Percentiles rank a stretch among this genome's conserved stretches.
Evolutionary conservation across 1,139 yeast species (phyloP).

Genomic region (Suhomyces maxii): DNA sequence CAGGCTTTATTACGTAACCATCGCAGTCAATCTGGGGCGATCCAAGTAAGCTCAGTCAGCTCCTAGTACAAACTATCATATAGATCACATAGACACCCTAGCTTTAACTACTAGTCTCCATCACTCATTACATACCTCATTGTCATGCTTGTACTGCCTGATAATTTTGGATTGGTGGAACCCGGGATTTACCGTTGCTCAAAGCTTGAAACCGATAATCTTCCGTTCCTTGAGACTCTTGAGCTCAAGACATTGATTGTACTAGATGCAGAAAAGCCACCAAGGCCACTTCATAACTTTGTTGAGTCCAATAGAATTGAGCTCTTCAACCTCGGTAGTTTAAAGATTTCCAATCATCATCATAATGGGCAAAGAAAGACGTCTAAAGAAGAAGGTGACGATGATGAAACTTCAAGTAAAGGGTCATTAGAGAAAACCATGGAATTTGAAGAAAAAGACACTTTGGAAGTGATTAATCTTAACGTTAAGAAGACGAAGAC

Average conservation of each 20-base stretch:
- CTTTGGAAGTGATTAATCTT: slow-evolving; percentile 19
- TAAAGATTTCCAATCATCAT: slow-evolving; percentile 45
- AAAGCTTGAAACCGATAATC: slow-evolving; percentile 54
- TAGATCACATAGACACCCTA: not conserved
- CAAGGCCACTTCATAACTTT: slow-evolving; percentile 50
- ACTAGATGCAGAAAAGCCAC: slow-evolving; percentile 72
- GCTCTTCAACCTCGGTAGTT: slow-evolving; percentile 46
- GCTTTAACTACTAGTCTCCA: not conserved
- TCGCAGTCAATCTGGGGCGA: not conserved
- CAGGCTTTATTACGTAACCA: not conserved
- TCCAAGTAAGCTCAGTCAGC: not conserved
- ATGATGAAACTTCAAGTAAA: slow-evolving; percentile 15
- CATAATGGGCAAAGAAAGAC: slow-evolving; percentile 18
- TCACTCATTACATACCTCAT: not conserved
- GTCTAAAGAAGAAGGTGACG: slow-evolving; percentile 14
- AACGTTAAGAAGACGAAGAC: slow-evolving; percentile 26
- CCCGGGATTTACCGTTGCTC: slow-evolving; percentile 66
- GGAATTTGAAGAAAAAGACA: slow-evolving; percentile 9
- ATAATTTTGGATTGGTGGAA: slow-evolving; percentile 75
- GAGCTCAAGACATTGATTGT: slow-evolving; percentile 57
- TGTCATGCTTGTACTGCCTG: slow-evolving; percentile 73
- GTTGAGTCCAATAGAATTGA: slow-evolving; percentile 46
- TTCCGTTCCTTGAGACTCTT: slow-evolving; percentile 67
- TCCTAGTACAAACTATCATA: too few species aligned
- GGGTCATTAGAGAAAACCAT: slow-evolving; percentile 5